phyloP scores from a whole-genome alignment of 169 alveolate species.

The Cryptosporidium tyzzeri region DNA sequence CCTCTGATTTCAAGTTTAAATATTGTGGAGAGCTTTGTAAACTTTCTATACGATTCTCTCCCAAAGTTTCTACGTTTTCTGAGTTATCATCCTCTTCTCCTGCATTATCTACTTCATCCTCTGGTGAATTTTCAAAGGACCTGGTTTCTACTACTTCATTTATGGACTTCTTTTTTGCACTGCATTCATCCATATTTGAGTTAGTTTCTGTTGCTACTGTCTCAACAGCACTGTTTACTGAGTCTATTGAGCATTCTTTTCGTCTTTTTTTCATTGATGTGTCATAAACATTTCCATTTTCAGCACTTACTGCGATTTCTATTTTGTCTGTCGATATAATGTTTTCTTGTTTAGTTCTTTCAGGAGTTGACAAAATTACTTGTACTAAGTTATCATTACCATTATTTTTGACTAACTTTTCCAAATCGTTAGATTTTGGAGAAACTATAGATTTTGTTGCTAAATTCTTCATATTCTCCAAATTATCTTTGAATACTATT shows the following conservation, averaged over 20 bases:
- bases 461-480: not conserved
- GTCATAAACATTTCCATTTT: slow-evolving; percentile 6
- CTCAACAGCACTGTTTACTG: slow-evolving; percentile 36
- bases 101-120: not conserved
- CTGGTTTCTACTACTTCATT: slow-evolving; percentile 23
- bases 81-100: slow-evolving; percentile 2
- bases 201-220: slow-evolving; percentile 71
- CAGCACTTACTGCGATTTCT: not conserved
- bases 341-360: slow-evolving; percentile 29
- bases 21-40: not conserved
- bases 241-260: slow-evolving; percentile 59
- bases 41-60: not conserved
- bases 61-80: not conserved
- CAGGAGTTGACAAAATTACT: slow-evolving; percentile 39
- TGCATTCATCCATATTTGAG: slow-evolving; percentile 39
- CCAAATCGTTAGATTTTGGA: not conserved
- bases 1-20: not conserved
- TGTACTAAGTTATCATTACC: slow-evolving; percentile 5
- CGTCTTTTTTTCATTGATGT: slow-evolving; percentile 32
- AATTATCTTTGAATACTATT: not conserved
- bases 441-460: not conserved
- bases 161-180: slow-evolving; percentile 29
- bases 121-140: not conserved
- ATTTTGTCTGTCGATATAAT: slow-evolving; percentile 6
- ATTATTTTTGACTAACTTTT: not conserved